Evolutionary conservation across 768 basidiomycete species (phyloP).

Genomic region (Suillus weaverae): DNA sequence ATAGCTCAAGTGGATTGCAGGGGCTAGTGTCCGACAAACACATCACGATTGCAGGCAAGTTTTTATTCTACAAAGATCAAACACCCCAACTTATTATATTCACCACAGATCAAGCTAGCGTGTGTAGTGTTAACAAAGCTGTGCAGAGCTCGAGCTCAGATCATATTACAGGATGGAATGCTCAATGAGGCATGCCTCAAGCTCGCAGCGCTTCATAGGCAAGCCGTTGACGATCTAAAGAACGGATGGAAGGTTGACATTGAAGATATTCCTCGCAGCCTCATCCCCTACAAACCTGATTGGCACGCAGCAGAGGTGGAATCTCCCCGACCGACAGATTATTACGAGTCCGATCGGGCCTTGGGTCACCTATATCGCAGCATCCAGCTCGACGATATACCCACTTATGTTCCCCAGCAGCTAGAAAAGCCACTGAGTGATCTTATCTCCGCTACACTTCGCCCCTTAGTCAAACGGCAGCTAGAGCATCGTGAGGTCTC

Average conservation of each 20-base stretch:
- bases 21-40: constrained; percentile 69
- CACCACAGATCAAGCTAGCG: constrained; percentile 67
- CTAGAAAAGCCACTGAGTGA: constrained; percentile 30
- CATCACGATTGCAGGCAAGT: constrained; percentile 67
- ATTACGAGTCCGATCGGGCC: constrained; percentile 70
- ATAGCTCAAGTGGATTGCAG: constrained; percentile 34
- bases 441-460: constrained; percentile 25
- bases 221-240: constrained; percentile 83
- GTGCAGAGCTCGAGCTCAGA: neutral
- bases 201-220: constrained; percentile 56
- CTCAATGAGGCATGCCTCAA: constrained; percentile 53
- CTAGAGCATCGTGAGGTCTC: constrained; percentile 20
- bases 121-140: constrained; percentile 24
- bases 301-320: constrained; percentile 69
- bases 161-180: constrained; percentile 54
- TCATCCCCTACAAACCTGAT: constrained; percentile 74
- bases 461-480: constrained; percentile 22
- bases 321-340: constrained; percentile 55
- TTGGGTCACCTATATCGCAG: constrained; percentile 72
- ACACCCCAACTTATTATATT: neutral
- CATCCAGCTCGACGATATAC: constrained; percentile 45
- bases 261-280: constrained; percentile 47
- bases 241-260: constrained; percentile 67
- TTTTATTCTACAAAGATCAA: neutral
- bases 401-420: constrained; percentile 16